phyloP scores from a whole-genome alignment of 108 stramenopile genomes.

The Conticribra weissflogii region DNA sequence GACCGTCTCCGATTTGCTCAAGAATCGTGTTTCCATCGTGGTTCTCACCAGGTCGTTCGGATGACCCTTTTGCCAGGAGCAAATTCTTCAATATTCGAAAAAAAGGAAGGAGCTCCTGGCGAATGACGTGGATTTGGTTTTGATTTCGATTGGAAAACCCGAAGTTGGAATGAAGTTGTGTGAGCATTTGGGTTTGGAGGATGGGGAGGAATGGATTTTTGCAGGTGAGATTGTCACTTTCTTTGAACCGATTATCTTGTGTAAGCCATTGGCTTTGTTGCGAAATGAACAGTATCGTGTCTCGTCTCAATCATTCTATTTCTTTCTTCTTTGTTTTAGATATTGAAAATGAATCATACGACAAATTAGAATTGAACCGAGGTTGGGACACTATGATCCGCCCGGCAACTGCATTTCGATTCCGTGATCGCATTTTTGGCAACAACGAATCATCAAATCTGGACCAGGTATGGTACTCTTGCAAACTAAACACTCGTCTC shows the following conservation, averaged over 20 bases:
- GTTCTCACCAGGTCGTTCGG: conserved; percentile 73
- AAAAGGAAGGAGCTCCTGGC: conserved; percentile 58
- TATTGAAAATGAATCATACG: conserved; percentile 65
- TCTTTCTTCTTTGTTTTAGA: conserved; percentile 24
- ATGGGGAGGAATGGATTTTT: conserved; percentile 58
- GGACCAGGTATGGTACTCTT: conserved; percentile 26
- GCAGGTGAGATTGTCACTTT: conserved; percentile 39
- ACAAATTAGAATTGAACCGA: conserved; percentile 57
- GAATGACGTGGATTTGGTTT: conserved; percentile 46
- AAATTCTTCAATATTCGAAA: conserved; percentile 70
- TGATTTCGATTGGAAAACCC: conserved; percentile 75
- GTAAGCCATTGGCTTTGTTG: too few species aligned
- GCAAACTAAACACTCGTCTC: too few species aligned
- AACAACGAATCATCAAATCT: conserved; percentile 9
- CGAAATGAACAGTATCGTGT: too few species aligned
- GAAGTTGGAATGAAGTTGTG: conserved; percentile 59
- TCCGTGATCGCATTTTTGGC: conserved; percentile 57
- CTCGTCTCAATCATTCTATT: not conserved
- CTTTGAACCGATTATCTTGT: too few species aligned
- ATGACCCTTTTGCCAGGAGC: conserved; percentile 89
- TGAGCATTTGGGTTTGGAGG: conserved; percentile 55
- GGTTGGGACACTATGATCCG: conserved; percentile 72
- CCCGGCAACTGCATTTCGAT: conserved; percentile 64
- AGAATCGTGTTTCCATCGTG: conserved; percentile 48
- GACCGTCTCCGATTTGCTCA: conserved; percentile 15